These are phyloP conservation scores for Lasiosphaeriaceae sp. DNA, from an alignment of 495 filamentous ascomycete species.

Conservation along the genomic window DNA sequence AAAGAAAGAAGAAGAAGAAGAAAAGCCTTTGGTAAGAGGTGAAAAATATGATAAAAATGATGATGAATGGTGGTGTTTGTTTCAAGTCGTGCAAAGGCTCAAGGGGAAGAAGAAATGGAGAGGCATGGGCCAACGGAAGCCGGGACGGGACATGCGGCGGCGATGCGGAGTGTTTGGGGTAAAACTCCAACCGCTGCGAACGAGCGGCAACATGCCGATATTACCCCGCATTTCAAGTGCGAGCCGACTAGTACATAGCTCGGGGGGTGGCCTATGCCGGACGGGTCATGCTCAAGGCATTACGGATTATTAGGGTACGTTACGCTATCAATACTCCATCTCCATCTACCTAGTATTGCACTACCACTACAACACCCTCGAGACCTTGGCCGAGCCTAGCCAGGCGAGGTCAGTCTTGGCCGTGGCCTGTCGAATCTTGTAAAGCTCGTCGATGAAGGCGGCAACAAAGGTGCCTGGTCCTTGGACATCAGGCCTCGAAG, in stretches of 20 bases:
- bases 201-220: constrained; percentile 5
- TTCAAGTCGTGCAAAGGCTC: too few species aligned
- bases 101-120: background rate
- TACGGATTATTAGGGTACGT: too few species aligned
- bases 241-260: constrained; percentile 7
- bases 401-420: constrained; percentile 46
- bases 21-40: too few species aligned
- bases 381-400: constrained; percentile 55
- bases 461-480: constrained; percentile 89
- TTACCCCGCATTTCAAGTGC: constrained; percentile 15
- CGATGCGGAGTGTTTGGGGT: constrained; percentile 6
- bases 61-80: background rate
- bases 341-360: too few species aligned
- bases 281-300: too few species aligned
- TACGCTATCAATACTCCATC: too few species aligned
- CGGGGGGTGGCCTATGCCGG: too few species aligned
- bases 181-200: constrained; percentile 3
- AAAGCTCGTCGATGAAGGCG: constrained; percentile 72
- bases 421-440: constrained; percentile 48
- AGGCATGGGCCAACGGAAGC: constrained; percentile 9
- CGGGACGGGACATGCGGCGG: background rate
- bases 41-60: too few species aligned
- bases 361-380: background rate
- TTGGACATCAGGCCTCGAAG: constrained; percentile 52
- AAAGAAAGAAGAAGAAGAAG: too few species aligned